Evolutionary conservation across 2,329 filamentous ascomycete species (phyloP).

Genomic region (Claviceps citrina): DNA sequence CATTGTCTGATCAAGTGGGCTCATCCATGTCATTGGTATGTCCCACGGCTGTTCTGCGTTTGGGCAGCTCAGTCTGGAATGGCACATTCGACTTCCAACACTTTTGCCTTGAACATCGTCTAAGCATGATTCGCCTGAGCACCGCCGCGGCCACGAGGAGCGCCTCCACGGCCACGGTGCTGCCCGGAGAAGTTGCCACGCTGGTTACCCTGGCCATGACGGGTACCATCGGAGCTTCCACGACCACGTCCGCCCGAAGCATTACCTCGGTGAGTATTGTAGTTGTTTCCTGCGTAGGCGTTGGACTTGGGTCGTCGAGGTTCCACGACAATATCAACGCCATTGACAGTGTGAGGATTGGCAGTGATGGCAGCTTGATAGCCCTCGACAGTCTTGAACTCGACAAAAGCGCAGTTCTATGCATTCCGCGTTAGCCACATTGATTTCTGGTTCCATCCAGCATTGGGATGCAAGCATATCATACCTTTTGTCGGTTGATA

Average conservation of each 20-base stretch:
- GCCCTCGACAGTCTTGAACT: conserved; percentile 67
- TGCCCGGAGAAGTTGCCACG: conserved; percentile 57
- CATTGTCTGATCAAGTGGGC: neutral
- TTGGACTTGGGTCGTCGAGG: conserved; percentile 66
- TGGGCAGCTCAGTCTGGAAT: neutral
- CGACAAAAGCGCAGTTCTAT: conserved; percentile 92
- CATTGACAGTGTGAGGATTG: conserved; percentile 75
- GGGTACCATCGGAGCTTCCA: conserved; percentile 45
- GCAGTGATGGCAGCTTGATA: conserved; percentile 70
- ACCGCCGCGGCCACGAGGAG: conserved; percentile 48
- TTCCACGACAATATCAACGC: conserved; percentile 73
- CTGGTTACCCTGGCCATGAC: conserved; percentile 42
- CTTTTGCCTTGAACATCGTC: conserved; percentile 3
- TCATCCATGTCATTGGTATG: neutral
- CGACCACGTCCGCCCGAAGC: conserved; percentile 44
- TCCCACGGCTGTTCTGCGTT: neutral
- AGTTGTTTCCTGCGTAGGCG: conserved; percentile 55
- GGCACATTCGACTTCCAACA: neutral
- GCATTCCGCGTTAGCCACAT: conserved; percentile 1
- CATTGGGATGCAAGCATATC: conserved; percentile 9
- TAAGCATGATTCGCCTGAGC: conserved; percentile 39
- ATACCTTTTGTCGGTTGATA: conserved; percentile 70
- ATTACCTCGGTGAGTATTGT: conserved; percentile 45
- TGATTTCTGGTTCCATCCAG: neutral
- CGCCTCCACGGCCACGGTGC: conserved; percentile 50